Evolutionary conservation across 768 basidiomycete genomes (phyloP).

Genomic region (Auriculariales sp.): DNA sequence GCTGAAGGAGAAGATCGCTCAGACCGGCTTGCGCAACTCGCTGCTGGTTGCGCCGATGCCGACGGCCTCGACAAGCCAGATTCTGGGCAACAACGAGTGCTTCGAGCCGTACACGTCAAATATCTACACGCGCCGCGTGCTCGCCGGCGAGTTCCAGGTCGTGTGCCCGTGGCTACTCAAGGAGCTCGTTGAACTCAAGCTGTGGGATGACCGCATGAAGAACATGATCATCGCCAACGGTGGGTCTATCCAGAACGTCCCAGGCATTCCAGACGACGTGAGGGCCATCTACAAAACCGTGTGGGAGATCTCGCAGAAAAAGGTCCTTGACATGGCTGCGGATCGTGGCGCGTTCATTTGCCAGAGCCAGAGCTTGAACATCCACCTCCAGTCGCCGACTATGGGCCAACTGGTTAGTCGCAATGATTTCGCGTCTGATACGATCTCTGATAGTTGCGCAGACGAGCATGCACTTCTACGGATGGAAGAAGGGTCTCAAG

Average conservation of each 20-base stretch:
- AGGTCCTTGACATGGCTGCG: conserved; percentile 93
- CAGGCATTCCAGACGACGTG: conserved; percentile 74
- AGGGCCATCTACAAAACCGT: conserved; percentile 99
- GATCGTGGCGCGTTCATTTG: conserved; percentile 98
- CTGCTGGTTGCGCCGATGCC: conserved; percentile 95
- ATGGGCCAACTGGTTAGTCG: conserved; percentile 53
- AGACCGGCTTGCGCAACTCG: conserved; percentile 78
- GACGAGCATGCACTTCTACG: conserved; percentile 95
- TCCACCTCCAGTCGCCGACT: conserved; percentile 82
- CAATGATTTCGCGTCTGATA: conserved; percentile 15
- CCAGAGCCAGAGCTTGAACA: conserved; percentile 88
- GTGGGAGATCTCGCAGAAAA: conserved; percentile 99
- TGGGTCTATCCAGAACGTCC: conserved; percentile 78
- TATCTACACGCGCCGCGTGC: conserved; percentile 95
- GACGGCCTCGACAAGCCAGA: conserved; percentile 96
- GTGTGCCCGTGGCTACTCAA: conserved; percentile 99
- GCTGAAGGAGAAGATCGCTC: conserved; percentile 75
- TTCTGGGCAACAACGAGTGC: conserved; percentile 95
- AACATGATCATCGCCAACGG: conserved; percentile 97
- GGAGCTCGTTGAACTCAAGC: conserved; percentile 85
- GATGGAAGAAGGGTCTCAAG: conserved; percentile 99
- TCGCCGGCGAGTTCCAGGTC: conserved; percentile 99
- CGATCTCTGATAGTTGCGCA: conserved; percentile 2
- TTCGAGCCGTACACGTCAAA: conserved; percentile 99
- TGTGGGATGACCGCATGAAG: conserved; percentile 99